Evolutionary conservation across 768 basidiomycete species (phyloP), one percentile per base, ranked within the genome.

Genomic region (Tylopilus intermedius): DNA sequence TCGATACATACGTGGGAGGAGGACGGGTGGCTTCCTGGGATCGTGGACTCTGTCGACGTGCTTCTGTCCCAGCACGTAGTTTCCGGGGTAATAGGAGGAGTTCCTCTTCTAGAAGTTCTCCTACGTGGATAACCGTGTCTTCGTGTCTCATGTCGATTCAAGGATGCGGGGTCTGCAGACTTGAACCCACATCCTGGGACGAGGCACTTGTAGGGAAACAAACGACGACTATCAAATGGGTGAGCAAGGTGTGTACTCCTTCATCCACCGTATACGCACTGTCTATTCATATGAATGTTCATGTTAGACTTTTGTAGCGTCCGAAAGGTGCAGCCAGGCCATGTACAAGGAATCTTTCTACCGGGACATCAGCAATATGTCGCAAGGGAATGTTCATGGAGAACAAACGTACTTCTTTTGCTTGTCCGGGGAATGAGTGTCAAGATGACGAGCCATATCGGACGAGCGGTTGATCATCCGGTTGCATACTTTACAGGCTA

Each of bases 221-320:
- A 21, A 8, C 52, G n/a, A 1, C 56, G 45, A 24, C 66, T 67
- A 27, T 32, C 6, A 45, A 5, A 35, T 10, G 3, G 11, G 11
- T 58, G 7, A 65, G 57, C 5, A 3, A 26, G 8, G 26, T 2
- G 24, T 24, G 2, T 18, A n/a, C 21, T n/a, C 24, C 24, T 26
- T 21, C 0, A 11, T 14, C 21, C 9, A 29, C 45, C 15, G 21
- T 8, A n/a, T 15, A 67, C 70, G 54, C 46, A 71, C 70, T 72
- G 71, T 2, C 47, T 61, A 8, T 64, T 65, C 14, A 62, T 14
- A 24, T 71, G 71, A 0, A 61, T 65, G 0, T 37, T n/a, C 1
- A 71, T 18, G 29, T 70, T 71, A 0, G 64, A 65, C 3, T 42
- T 49, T n/a, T 71, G 71, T 1, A 68, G 56, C 0, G 68, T 53